Evolutionary conservation across 2,329 filamentous ascomycete species (phyloP).

Genomic region (Dactylella cylindrospora): DNA sequence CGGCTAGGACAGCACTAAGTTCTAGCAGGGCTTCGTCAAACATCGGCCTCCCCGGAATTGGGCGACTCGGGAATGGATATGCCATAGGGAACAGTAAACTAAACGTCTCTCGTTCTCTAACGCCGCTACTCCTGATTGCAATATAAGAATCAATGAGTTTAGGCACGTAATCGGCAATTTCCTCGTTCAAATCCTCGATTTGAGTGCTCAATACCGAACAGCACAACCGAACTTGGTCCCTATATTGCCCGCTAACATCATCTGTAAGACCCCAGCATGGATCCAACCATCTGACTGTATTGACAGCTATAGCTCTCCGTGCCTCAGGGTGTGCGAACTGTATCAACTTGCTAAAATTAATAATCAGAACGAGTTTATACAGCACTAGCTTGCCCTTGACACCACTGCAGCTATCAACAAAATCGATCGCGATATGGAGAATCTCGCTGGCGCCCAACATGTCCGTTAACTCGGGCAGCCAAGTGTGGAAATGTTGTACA

Average conservation of each 20-base stretch:
- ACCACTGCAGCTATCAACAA: conserved; percentile 83
- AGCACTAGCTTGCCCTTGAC: conserved; percentile 89
- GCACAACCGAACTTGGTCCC: conserved; percentile 87
- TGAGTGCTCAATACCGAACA: conserved; percentile 90
- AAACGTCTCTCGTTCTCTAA: conserved; percentile 61
- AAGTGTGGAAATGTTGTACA: conserved; percentile 94
- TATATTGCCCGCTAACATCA: conserved; percentile 79
- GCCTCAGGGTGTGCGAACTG: conserved; percentile 80
- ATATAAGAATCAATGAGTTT: conserved; percentile 89
- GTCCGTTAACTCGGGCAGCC: conserved; percentile 85
- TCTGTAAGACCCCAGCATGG: conserved; percentile 85
- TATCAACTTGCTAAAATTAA: conserved; percentile 81
- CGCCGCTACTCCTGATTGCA: conserved; percentile 68
- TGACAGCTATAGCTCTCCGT: conserved; percentile 70
- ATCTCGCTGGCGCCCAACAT: conserved; percentile 81
- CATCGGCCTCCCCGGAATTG: conserved; percentile 61
- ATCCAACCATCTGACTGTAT: conserved; percentile 85
- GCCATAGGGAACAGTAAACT: conserved; percentile 86
- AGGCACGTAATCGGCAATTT: conserved; percentile 84
- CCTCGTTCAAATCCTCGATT: conserved; percentile 72
- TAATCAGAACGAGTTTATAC: conserved; percentile 88
- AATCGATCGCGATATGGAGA: conserved; percentile 84
- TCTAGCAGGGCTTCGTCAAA: conserved; percentile 90
- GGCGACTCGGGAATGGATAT: conserved; percentile 81
- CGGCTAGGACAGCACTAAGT: conserved; percentile 81